Evolutionary conservation across 2,329 filamentous ascomycete genomes (phyloP), one percentile per base, ranked within the genome.

Genomic region (Xylaria sp.): DNA sequence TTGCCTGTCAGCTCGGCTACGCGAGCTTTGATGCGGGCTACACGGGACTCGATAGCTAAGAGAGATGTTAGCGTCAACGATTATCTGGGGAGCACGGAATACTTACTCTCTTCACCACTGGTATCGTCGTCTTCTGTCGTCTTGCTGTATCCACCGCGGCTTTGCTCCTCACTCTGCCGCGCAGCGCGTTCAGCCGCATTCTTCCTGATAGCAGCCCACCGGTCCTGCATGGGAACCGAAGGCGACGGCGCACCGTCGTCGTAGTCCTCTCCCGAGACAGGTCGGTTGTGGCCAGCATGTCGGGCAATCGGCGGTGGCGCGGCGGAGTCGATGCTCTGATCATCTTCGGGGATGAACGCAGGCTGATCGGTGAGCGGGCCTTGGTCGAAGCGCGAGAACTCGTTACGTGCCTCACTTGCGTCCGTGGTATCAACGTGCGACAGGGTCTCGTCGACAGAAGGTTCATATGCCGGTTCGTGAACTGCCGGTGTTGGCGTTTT

Each of bases 131-230:
- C 91, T 53, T 87, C 85, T 7, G 79, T 75, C 22, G 77, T 78
- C 65, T 82, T 83, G 64, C 76, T 83, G 63, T 84, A 78, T 40
- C 77, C 82, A 41, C 79, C 79, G 38, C 80, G 80, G 61, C 76
- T 77, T 60, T 86, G 82, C 64, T 90, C 86, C 62, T 91, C 88
- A 49, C 83, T 85, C 40, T 84, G 78, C 57, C 85, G 81, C 6
- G 84, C 78, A 34, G 89, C 90, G 55, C 92, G 84, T 57, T 94
- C 89, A 2, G 92, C 92, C 9, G 94, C 94, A 66, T 97, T 97
- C 79, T 92, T 93, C 62, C 92, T 86, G 63, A 97, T 97, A 73
- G 96, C 91, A 1, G 93, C 93, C 94, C 94, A 99, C 50, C 93
- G 87, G 69, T 97, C 92, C 60, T 89, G 80, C 26, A 76, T 75